Evolutionary conservation across 1,284 basidiomycete genomes (phyloP), one percentile per base, ranked within the genome.

Genomic region (Veloporphyrellus conicus): DNA sequence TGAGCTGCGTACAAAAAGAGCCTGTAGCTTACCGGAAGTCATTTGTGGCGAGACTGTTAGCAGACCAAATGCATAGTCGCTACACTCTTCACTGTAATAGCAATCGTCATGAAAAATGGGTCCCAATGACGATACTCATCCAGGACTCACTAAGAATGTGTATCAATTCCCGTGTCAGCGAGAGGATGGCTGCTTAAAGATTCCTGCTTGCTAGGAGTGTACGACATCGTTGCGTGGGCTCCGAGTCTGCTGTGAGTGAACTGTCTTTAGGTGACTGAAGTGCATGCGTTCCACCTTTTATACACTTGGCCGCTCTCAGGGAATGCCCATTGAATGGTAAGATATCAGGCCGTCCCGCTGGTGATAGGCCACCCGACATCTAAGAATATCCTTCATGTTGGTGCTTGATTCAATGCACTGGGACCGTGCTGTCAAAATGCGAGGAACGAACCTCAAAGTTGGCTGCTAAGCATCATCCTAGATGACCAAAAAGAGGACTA

Each of bases 71-170:
- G 32, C 18, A 27, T 6, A 3, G 11, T 27, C 3, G 2, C 3
- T 12, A 15, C 16, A 4, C 29, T 27, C 15, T 28, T 19, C 6
- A 1, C 50, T 58, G 28, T 15, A 28, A 33, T 1, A n/a, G n/a
- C 22, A 19, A 18, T 4, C 3, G 8, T 20, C 4, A 14, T 56
- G 25, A 63, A 41, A 16, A 35, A 27, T 4, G n/a, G n/a, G 28
- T 35, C 37, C 29, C 5, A 10, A 34, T 3, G 0, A 28, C 4
- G 31, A 31, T 0, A 25, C 6, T 15, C 8, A 14, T 33, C 15
- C 19, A 22, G 6, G 16, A 46, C 61, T 46, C 36, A 54, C 59
- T 6, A 14, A 41, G 27, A 9, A 45, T 41, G 11, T n/a, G 36
- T 16, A 7, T 11, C 5, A 15, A 35, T 1, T 11, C 15, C 10